Evolutionary conservation across 345 rosid species (phyloP), one percentile per base, ranked within the genome.

Genomic region (Balakata baccata): DNA sequence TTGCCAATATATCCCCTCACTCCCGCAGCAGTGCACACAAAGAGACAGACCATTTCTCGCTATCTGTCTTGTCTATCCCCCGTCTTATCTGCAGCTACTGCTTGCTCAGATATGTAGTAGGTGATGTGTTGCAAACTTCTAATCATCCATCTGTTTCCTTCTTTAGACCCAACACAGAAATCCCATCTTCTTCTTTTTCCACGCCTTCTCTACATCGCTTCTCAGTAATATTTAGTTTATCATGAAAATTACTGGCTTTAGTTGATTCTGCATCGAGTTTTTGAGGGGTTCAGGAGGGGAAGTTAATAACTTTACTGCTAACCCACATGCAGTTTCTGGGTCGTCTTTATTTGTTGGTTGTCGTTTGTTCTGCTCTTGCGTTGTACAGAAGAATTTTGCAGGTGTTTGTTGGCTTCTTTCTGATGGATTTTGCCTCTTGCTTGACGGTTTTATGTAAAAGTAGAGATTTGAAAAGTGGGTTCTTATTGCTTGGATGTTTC

Each of bases 381-480:
- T 66, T 78, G 52, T 69, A 80, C 69, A 64, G 68, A 69, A 72
- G 75, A 70, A 60, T 75, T 53, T 80, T 75, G 43, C 64, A 59
- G 57, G 50, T 29, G 16, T 78, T 64, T 38, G 20, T 60, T 11
- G 70, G 74, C 37, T 49, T 68, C 47, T 57, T 70, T 20, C 23
- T 78, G 74, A 87, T 86, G 89, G 89, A 72, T 71, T 29, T 74
- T 51, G 80, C 83, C 67, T 86, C 92, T 3, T 77, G 74, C 69
- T 37, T 81, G 17, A 83, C 82, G 74, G 66, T 79, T 66, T 38
- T 83, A 69, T 71, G 70, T 75, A 68, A 49, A 22, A 65, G 57
- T 22, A 57, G 73, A 74, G 81, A 81, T 34, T 85, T 86, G 68
- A 83, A 80, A 63, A 73, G 77, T 78, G 89, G 86, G 79, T 46